Conservation (phyloP, 2,329 filamentous ascomycete species). For the Sclerotinia subarctica region DNA sequence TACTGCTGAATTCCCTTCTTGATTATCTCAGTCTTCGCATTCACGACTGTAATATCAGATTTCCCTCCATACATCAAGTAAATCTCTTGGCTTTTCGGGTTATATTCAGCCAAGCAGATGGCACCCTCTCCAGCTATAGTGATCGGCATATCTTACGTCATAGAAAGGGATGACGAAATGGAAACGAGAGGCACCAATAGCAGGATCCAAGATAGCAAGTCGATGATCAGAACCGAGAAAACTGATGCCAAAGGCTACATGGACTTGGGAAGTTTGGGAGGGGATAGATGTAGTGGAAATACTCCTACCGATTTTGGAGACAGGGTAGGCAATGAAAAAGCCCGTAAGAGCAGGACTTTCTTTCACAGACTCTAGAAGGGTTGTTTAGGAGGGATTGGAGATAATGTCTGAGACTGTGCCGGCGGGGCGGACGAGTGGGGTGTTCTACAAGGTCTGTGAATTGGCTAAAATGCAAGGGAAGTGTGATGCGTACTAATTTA, state of each 20-base stretch:
- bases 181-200: slow-evolving; percentile 24
- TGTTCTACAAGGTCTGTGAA: slow-evolving; percentile 39
- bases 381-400: slow-evolving; percentile 53
- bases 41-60: slow-evolving; percentile 22
- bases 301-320: background rate
- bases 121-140: slow-evolving; percentile 20
- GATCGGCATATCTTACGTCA: slow-evolving; percentile 12
- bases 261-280: slow-evolving; percentile 20
- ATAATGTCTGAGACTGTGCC: slow-evolving; percentile 59
- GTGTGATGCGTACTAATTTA: background rate
- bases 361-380: slow-evolving; percentile 56
- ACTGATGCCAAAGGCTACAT: slow-evolving; percentile 23
- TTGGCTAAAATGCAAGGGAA: background rate
- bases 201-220: slow-evolving; percentile 24
- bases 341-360: slow-evolving; percentile 45
- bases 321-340: slow-evolving; percentile 25
- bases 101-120: slow-evolving; percentile 27
- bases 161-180: slow-evolving; percentile 17
- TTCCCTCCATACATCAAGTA: slow-evolving; percentile 22
- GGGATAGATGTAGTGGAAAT: slow-evolving; percentile 22
- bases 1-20: slow-evolving; percentile 13
- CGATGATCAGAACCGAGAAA: slow-evolving; percentile 23
- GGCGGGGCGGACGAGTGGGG: slow-evolving; percentile 54
- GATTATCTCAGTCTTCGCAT: slow-evolving; percentile 20
- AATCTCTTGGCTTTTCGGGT: slow-evolving; percentile 18